A percentile compares a stretch with the other conserved stretches of the same genome.
Conservation (phyloP, 768 basidiomycete genomes). For the Lactarius trivialis region DNA sequence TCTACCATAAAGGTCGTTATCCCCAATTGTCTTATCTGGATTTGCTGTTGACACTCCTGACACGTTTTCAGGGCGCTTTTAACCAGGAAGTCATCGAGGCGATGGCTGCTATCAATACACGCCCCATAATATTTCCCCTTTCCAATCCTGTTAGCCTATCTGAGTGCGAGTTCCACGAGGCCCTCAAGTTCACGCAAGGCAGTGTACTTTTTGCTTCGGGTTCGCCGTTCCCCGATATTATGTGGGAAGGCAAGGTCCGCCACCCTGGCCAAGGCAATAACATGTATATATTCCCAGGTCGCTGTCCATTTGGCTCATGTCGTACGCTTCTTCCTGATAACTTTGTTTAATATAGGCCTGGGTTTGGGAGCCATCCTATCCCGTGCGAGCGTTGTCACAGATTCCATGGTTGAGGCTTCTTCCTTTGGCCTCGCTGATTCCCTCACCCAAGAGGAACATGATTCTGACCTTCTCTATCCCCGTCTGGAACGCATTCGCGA, state of each 20-base stretch:
- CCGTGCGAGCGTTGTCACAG: constrained; percentile 63
- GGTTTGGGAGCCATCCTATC: constrained; percentile 76
- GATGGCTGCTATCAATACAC: constrained; percentile 74
- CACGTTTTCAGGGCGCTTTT: constrained; percentile 56
- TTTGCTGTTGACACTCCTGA: neutral
- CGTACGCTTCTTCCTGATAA: constrained; percentile 3
- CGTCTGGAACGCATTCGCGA: constrained; percentile 79
- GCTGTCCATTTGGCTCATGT: constrained; percentile 10
- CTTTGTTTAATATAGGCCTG: constrained; percentile 38
- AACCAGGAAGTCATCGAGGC: constrained; percentile 57
- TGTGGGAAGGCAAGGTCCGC: constrained; percentile 47
- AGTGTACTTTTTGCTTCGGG: constrained; percentile 81
- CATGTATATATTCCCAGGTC: constrained; percentile 80
- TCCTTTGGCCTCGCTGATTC: constrained; percentile 74
- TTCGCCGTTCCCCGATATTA: constrained; percentile 69
- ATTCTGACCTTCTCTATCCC: constrained; percentile 70
- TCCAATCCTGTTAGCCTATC: constrained; percentile 83
- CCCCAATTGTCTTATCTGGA: neutral
- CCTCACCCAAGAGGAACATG: constrained; percentile 62
- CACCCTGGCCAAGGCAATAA: constrained; percentile 93
- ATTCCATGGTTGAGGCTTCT: constrained; percentile 84
- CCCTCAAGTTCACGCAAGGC: constrained; percentile 65
- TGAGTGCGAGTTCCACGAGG: constrained; percentile 75
- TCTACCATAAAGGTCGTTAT: constrained; percentile 64
- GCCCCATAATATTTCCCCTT: constrained; percentile 89